Base-by-base conservation (phyloP, 257 asterid species). In the Solanum bulbocastanum region DNA sequence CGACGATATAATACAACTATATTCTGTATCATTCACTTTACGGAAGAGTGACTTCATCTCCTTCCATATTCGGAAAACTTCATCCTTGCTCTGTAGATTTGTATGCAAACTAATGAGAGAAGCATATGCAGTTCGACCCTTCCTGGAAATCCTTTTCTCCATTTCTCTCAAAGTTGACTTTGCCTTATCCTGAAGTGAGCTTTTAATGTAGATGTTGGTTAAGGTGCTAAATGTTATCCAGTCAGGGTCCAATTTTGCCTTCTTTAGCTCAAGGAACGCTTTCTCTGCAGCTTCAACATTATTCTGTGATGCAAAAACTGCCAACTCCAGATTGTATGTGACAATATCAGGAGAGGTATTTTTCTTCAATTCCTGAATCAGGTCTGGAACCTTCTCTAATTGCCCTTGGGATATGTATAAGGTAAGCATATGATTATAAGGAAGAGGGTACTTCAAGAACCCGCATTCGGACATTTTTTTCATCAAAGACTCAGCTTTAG, bases 141-240 rank as follows among this genome's bases (percentile, higher is more conserved):
- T 94, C 87, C 65, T 92, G 22, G 97, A 88, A 58, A 94, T 91
- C 84, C 88, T 91, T 87, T 93, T 93, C 94, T 97, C 99, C 99
- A 97, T 97, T 86, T 95, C 98, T 88, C 92, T 94, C 88, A 97
- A 83, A 27, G 94, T 85, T 6, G 91, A 88, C 83, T 90, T 93
- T 11, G 99, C 99, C 87, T 97, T 95, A 37, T 95, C 96, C 58
- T 16, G 87, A 36, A 93, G 93, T 8, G 98, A 95, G 86, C 91
- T 94, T 91, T 94, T 97, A 83, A 92, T 91, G 88, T 96, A 97
- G 87, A 97, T 91, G 91, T 90, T 95, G 68, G 98, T 88, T 92
- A 97, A n/a, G 52, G 98, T 95, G 93, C 99, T 97, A 91, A 94
- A 92, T 5, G 99, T 97, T 72, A 97, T 86, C 99, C 99, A 97